phyloP scores from a whole-genome alignment of 345 rosid genomes.

The Brassica napus region Da-Ae NC_063452.1:14846001-14846500 shows the following conservation, averaged over 20 bases:
- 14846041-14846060: too few relatives aligned
- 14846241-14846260: background rate
- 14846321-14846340: background rate
- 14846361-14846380: background rate
- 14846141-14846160: too few relatives aligned
- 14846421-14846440: background rate
- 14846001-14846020: too few relatives aligned
- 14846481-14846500: background rate
- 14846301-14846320: background rate
- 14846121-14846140: too few relatives aligned
- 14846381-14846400: background rate
- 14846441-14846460: background rate
- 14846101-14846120: too few relatives aligned
- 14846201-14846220: background rate
- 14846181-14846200: too few relatives aligned
- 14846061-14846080: too few relatives aligned
- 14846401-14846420: background rate
- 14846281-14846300: constrained; percentile 1
- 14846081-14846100: too few relatives aligned
- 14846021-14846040: too few relatives aligned
- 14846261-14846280: background rate
- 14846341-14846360: background rate
- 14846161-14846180: too few relatives aligned
- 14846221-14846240: background rate
- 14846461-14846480: too few relatives aligned